Evolutionary conservation across 2,329 filamentous ascomycete genomes (phyloP), one percentile per base, ranked within the genome.

Genomic region (Pseudogymnoascus verrucosus): DNA sequence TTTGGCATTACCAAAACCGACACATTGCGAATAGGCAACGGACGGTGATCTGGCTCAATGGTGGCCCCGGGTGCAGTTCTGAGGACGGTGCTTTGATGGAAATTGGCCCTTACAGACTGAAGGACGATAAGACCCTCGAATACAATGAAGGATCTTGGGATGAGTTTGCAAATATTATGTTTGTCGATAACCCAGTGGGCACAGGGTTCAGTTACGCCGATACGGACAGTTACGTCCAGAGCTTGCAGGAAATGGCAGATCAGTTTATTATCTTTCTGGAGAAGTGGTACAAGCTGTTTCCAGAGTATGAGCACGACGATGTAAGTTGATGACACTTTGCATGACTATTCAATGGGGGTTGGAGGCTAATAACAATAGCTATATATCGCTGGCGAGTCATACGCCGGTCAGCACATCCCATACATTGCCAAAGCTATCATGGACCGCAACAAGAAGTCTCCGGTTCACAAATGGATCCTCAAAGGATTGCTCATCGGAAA

Each of bases 61-160:
- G 95, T 62, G 96, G 95, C 0, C 95, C 95, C 1, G 95, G 96
- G 28, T 99, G 95, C 77, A 97, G 92, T 76, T 98, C 93, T 28
- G 93, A 97, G 82, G 96, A 99, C 75, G 95, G 93, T 69, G 92
- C 91, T 2, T 77, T 98, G 80, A 98, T 98, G 87, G 95, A 99
- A 76, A 85, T 99, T 67, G 95, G 95, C 0, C 95, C 95, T 1
- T 99, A 97, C 75, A 83, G 95, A 68, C 78, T 99, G 64, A 88
- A 89, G 72, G 84, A 93, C 68, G 84, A 89, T 34, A 76, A 82
- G 76, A 88, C 71, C 3, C 78, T 99, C 64, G 80, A 80, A 64
- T 87, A 91, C 74, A 97, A 97, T 75, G 89, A 96, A 63, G 95
- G 95, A n/a, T 93, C 92, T 0, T 99, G 96, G 96, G 89, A 96